Conservation (phyloP, 1,284 basidiomycete species). For the Leccinum fallax region DNA sequence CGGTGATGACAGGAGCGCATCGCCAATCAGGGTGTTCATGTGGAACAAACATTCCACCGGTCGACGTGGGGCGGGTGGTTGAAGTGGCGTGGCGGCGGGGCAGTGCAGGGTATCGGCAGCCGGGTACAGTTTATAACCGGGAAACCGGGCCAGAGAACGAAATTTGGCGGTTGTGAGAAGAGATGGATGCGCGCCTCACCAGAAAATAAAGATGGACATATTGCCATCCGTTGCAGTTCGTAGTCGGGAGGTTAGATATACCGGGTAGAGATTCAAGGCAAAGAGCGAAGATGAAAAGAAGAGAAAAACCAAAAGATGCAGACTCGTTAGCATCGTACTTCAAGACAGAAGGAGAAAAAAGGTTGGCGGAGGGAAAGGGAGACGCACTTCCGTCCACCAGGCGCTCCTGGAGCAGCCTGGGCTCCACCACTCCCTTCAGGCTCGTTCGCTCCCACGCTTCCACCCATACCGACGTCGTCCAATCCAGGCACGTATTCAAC, state of each 20-base stretch:
- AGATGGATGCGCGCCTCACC: background rate
- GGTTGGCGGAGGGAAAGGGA: background rate
- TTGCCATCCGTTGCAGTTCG: constrained; percentile 4
- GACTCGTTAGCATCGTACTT: constrained; percentile 18
- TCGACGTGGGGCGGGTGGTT: constrained; percentile 6
- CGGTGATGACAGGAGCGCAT: constrained; percentile 7
- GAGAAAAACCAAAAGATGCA: background rate
- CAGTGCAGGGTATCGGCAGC: constrained; percentile 11
- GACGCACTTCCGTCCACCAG: constrained; percentile 33
- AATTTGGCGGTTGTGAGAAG: background rate
- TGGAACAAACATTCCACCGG: constrained; percentile 7
- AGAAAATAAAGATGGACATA: background rate
- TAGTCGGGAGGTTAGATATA: background rate
- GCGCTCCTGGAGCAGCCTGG: constrained; percentile 12
- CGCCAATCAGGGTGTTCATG: constrained; percentile 20
- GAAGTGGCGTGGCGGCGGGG: constrained; percentile 13
- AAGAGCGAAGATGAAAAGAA: background rate
- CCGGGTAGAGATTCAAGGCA: background rate
- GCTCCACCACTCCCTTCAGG: constrained; percentile 10
- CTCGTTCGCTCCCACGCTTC: constrained; percentile 2
- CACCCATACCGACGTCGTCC: constrained; percentile 2
- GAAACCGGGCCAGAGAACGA: background rate
- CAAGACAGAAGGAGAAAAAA: background rate
- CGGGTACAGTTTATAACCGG: constrained; percentile 19
- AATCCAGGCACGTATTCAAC: constrained; percentile 24